Evolutionary conservation across 1,139 yeast genomes (phyloP).

Genomic region (Candida neerlandica): DNA sequence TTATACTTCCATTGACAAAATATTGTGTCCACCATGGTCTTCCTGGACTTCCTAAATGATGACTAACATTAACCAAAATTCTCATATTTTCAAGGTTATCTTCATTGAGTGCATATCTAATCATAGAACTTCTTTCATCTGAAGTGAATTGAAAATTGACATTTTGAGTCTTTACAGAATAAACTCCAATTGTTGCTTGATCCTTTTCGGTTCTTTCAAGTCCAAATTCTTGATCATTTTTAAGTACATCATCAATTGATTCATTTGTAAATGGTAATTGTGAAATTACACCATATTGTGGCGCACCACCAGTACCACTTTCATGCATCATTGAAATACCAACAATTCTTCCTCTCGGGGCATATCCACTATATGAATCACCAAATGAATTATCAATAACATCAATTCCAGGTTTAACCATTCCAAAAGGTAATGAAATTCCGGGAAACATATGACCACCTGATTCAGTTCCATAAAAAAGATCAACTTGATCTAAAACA

Average conservation of each 20-base stretch:
- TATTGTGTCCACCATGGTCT: constrained; percentile 38
- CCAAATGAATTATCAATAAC: constrained; percentile 22
- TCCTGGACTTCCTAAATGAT: constrained; percentile 27
- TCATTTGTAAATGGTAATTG: constrained; percentile 29
- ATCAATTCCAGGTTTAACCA: constrained; percentile 43
- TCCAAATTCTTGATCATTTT: constrained; percentile 11
- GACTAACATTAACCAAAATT: constrained; percentile 30
- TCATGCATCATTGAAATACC: constrained; percentile 45
- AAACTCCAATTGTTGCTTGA: constrained; percentile 27
- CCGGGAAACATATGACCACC: constrained; percentile 45
- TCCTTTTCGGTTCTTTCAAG: constrained; percentile 22
- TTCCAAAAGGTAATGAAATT: constrained; percentile 39
- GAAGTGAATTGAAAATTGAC: constrained; percentile 29
- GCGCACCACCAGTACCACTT: constrained; percentile 44
- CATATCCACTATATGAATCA: constrained; percentile 38
- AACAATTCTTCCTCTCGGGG: constrained; percentile 29
- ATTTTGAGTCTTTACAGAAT: constrained; percentile 25
- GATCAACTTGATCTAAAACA: constrained; percentile 26
- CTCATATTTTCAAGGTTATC: constrained; percentile 12
- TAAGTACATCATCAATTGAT: constrained; percentile 8
- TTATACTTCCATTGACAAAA: constrained; percentile 28
- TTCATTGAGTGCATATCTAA: constrained; percentile 25
- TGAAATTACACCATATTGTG: constrained; percentile 35
- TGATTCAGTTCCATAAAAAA: constrained; percentile 35
- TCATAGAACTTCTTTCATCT: constrained; percentile 29